Evolutionary conservation across 306 rosid species (phyloP).

Genomic region (Gastrolobium bilobum): DNA sequence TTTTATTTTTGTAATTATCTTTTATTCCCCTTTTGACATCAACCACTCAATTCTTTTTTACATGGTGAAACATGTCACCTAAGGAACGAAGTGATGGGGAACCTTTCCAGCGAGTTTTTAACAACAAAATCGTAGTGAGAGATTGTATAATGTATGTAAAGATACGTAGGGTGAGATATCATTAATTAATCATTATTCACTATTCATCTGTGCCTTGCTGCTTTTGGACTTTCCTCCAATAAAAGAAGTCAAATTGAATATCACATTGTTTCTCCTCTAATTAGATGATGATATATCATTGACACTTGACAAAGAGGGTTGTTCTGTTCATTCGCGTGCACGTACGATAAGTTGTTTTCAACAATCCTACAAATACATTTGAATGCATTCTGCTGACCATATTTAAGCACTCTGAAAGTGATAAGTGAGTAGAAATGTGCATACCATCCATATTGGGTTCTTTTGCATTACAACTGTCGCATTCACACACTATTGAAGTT

Average conservation of each 20-base stretch:
- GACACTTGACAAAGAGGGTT: conserved; percentile 43
- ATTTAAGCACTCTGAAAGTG: conserved; percentile 35
- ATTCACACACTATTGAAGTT: conserved; percentile 38
- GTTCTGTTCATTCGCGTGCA: conserved; percentile 49
- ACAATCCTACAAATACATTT: conserved; percentile 6
- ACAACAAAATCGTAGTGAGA: conserved; percentile 34
- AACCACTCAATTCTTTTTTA: conserved; percentile 43
- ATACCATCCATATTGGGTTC: conserved; percentile 8
- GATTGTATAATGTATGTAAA: conserved; percentile 21
- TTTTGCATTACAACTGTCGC: conserved; percentile 34
- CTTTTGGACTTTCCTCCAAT: conserved; percentile 49
- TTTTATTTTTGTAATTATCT: conserved; percentile 3
- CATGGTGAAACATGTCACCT: conserved; percentile 49
- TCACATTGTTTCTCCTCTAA: conserved; percentile 35
- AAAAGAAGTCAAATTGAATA: conserved; percentile 48
- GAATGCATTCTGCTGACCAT: conserved; percentile 33
- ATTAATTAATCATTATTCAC: conserved; percentile 39
- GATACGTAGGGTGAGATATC: conserved; percentile 37
- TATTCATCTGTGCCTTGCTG: conserved; percentile 43
- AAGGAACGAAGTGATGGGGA: conserved; percentile 34
- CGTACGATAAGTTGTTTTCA: conserved; percentile 50
- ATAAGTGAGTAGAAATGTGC: neutral
- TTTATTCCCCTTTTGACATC: conserved; percentile 43
- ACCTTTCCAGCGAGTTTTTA: conserved; percentile 46
- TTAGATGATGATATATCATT: conserved; percentile 44